Evolutionary conservation across 2,329 filamentous ascomycete species (phyloP).

Genomic region (Gyromitra esculenta): DNA sequence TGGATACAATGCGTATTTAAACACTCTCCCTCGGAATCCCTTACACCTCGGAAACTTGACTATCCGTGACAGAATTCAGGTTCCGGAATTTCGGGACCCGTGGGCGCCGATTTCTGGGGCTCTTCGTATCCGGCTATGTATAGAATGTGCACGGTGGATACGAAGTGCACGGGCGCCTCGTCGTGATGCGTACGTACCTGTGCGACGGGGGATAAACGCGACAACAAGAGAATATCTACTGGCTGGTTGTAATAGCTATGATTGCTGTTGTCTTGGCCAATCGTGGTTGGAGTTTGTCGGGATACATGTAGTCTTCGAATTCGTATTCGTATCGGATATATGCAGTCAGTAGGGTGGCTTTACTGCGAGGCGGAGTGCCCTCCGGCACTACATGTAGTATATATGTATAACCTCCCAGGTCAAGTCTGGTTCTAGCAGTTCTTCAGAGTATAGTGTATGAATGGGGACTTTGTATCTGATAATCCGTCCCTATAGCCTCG

Average conservation of each 20-base stretch:
- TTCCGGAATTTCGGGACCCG: neutral
- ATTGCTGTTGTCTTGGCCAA: too few species aligned
- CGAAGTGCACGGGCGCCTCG: neutral
- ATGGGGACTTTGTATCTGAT: too few species aligned
- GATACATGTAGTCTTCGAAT: too few species aligned
- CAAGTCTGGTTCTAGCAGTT: too few species aligned
- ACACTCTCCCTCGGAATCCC: neutral
- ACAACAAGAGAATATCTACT: neutral
- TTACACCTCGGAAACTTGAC: neutral
- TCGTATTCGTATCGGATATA: too few species aligned
- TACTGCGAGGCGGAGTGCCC: too few species aligned
- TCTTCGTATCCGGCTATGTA: neutral
- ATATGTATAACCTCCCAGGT: too few species aligned
- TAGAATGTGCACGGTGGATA: constrained; percentile 4
- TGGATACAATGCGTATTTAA: constrained; percentile 6
- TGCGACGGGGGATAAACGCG: neutral
- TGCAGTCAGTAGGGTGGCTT: too few species aligned
- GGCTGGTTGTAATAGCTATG: too few species aligned
- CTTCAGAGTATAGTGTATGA: too few species aligned
- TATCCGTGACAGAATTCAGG: constrained; percentile 1
- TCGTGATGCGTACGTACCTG: neutral
- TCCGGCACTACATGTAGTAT: too few species aligned
- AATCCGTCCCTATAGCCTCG: neutral
- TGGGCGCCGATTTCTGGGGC: neutral
- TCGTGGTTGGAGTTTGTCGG: too few species aligned